phyloP scores from a whole-genome alignment of 139 green algal species.

The Choricystis sp. region DNA sequence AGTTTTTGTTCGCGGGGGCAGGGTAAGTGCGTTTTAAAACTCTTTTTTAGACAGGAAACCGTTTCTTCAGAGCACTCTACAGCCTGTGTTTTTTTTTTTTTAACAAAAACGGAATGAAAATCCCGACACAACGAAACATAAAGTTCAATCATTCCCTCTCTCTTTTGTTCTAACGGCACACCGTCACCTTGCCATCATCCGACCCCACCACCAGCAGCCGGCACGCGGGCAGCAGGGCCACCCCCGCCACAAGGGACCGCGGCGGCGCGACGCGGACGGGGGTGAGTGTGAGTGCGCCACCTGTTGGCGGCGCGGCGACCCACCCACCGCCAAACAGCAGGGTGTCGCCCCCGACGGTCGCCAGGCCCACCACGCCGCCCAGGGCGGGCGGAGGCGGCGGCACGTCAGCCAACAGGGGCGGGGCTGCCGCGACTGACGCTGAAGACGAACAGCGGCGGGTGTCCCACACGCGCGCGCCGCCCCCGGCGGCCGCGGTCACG shows the following conservation, averaged over 20 bases:
- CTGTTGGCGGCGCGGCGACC: background rate
- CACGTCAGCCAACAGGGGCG: background rate
- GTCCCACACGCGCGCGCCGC: background rate
- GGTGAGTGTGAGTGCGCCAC: background rate
- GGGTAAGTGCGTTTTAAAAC: background rate
- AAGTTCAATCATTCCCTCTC: no score
- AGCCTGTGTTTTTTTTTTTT: background rate
- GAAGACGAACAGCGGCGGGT: background rate
- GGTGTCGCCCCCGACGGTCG: no score
- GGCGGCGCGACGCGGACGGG: background rate
- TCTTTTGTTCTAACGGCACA: background rate
- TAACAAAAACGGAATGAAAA: no score
- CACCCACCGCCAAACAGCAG: no score
- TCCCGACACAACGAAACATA: no score
- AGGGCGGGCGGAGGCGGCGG: background rate
- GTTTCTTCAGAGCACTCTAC: background rate
- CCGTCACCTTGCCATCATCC: background rate
- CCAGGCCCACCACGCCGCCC: no score
- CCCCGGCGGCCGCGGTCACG: background rate
- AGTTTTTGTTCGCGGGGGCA: slow-evolving; percentile 24
- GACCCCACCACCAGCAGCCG: background rate
- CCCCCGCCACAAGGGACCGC: background rate
- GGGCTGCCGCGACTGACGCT: no score
- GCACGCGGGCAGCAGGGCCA: background rate
- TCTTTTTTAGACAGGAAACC: background rate